Evolutionary conservation across 2,329 filamentous ascomycete genomes (phyloP).

Genomic region (Ascochyta koolunga): DNA sequence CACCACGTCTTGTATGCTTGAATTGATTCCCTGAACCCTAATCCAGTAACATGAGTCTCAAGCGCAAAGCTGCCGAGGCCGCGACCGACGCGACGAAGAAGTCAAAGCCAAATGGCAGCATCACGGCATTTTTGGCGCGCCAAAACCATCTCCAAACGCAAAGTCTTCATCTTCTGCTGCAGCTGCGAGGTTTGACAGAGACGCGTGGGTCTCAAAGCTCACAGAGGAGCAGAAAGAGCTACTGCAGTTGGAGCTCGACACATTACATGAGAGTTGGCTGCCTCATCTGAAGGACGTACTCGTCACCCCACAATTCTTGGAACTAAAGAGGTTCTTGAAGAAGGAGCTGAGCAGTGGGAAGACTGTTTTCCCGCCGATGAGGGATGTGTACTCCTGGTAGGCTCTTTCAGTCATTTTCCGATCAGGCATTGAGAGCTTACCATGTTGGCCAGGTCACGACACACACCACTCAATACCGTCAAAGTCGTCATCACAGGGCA

Average conservation of each 20-base stretch:
- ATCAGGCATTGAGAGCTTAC: slow-evolving; percentile 5
- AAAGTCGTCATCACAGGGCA: slow-evolving; percentile 94
- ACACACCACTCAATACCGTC: slow-evolving; percentile 86
- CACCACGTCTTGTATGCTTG: slow-evolving; percentile 4
- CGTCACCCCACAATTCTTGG: slow-evolving; percentile 77
- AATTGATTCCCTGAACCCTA: not conserved
- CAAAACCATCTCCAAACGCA: slow-evolving; percentile 50
- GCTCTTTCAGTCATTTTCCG: slow-evolving; percentile 24
- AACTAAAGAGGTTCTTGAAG: slow-evolving; percentile 85
- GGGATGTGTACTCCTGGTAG: slow-evolving; percentile 95
- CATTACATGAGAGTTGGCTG: slow-evolving; percentile 90
- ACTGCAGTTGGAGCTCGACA: slow-evolving; percentile 88
- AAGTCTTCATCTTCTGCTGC: slow-evolving; percentile 25
- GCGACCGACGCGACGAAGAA: slow-evolving; percentile 56
- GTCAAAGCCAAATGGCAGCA: slow-evolving; percentile 70
- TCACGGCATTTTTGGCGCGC: slow-evolving; percentile 86
- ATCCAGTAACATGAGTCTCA: slow-evolving; percentile 53
- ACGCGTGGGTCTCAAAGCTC: slow-evolving; percentile 82
- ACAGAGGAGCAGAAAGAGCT: slow-evolving; percentile 81
- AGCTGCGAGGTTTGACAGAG: slow-evolving; percentile 74
- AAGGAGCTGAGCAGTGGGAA: slow-evolving; percentile 74
- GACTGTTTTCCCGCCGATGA: slow-evolving; percentile 83
- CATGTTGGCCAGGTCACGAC: slow-evolving; percentile 74
- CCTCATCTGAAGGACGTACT: slow-evolving; percentile 87
- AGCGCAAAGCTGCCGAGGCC: slow-evolving; percentile 57